Conservation (phyloP, 176 grass and related monocot genomes). For the Melocanna baccifera region DNA sequence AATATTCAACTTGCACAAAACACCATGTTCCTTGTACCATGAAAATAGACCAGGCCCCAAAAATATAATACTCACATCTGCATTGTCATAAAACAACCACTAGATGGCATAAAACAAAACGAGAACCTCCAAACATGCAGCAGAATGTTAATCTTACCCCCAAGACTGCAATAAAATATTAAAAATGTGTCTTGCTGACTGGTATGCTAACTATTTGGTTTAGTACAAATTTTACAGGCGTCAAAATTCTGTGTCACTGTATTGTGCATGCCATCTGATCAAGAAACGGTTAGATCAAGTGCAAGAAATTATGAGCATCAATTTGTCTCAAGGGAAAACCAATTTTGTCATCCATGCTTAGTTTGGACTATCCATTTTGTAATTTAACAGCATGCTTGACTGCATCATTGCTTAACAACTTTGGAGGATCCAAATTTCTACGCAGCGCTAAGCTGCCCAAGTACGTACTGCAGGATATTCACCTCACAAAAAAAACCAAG, state of each 20-base stretch:
- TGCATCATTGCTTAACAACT: neutral
- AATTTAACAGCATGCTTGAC: neutral
- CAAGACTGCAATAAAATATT: neutral
- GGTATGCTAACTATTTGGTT: neutral
- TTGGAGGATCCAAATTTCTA: neutral
- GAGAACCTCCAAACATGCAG: neutral
- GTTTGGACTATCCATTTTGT: neutral
- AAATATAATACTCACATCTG: neutral
- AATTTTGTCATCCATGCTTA: neutral
- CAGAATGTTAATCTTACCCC: neutral
- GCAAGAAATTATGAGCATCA: neutral
- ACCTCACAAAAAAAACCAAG: neutral
- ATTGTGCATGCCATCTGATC: neutral
- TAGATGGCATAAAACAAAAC: slow-evolving; percentile 5
- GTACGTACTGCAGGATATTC: neutral
- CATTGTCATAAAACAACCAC: neutral
- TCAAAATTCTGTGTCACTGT: neutral
- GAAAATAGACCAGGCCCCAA: neutral
- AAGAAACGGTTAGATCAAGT: neutral
- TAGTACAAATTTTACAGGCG: neutral
- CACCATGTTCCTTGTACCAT: neutral
- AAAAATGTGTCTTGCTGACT: neutral
- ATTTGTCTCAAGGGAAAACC: neutral
- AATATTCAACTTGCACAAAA: slow-evolving; percentile 6
- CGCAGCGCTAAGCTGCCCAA: neutral